Evolutionary conservation across 805 yeast genomes (phyloP).

Genomic region (Komagataella mondaviorum): DNA sequence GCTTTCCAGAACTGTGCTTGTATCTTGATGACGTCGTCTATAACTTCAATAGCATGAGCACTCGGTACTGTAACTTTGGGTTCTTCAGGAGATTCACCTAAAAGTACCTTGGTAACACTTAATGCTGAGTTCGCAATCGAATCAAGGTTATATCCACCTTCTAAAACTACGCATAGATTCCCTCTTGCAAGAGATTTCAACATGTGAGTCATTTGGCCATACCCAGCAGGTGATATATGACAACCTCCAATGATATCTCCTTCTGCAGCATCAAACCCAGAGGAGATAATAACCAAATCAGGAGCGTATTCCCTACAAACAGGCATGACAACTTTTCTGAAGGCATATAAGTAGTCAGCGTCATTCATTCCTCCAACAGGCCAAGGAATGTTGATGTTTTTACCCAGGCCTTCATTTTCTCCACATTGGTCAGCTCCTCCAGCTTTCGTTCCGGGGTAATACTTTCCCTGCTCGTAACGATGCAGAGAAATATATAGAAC

Average conservation of each 20-base stretch:
- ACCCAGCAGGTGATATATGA: constrained; percentile 89
- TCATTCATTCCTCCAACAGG: constrained; percentile 83
- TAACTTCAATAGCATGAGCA: constrained; percentile 62
- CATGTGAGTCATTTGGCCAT: constrained; percentile 92
- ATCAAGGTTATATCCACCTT: constrained; percentile 94
- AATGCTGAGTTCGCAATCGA: constrained; percentile 84
- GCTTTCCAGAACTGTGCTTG: constrained; percentile 87
- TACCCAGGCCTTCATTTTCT: constrained; percentile 77
- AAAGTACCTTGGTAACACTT: constrained; percentile 78
- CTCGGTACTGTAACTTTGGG: constrained; percentile 55
- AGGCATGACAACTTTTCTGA: constrained; percentile 76
- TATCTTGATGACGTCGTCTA: constrained; percentile 64
- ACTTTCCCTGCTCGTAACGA: constrained; percentile 82
- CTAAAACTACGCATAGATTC: constrained; percentile 76
- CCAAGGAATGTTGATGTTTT: constrained; percentile 89
- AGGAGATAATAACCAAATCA: constrained; percentile 81
- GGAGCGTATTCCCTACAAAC: constrained; percentile 83
- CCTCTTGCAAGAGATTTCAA: constrained; percentile 82
- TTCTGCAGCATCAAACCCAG: constrained; percentile 98
- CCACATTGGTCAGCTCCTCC: constrained; percentile 80
- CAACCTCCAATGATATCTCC: constrained; percentile 97
- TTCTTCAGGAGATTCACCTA: constrained; percentile 92
- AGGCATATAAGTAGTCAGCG: constrained; percentile 90
- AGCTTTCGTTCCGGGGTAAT: constrained; percentile 86
- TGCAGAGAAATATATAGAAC: constrained; percentile 87